phyloP scores from a whole-genome alignment of 163 green algal species.

The Scenedesmus sp. region DNA sequence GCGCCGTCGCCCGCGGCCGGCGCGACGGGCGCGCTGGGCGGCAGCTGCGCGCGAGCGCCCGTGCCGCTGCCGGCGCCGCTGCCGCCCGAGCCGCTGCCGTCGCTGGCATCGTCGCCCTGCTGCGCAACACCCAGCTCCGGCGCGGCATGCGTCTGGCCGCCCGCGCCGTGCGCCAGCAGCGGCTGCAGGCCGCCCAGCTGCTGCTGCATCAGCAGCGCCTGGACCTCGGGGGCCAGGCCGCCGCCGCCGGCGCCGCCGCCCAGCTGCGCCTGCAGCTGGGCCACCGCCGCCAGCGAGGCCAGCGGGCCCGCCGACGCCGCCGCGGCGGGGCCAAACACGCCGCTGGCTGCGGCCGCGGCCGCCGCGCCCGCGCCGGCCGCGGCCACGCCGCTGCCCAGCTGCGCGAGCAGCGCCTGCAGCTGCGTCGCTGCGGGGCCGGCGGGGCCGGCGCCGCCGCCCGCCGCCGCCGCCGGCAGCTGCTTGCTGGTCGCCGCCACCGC shows the following conservation, averaged over 20 bases:
- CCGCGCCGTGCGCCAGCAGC: background rate
- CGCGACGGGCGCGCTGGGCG: background rate
- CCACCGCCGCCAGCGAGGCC: constrained; percentile 11
- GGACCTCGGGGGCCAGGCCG: background rate
- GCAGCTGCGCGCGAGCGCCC: background rate
- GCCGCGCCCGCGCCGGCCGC: too few relatives aligned
- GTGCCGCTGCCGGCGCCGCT: background rate
- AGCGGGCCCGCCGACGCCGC: too few relatives aligned
- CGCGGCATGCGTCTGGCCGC: background rate
- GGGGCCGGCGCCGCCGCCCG: too few relatives aligned
- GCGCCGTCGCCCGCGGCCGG: background rate
- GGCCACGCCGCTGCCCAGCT: too few relatives aligned
- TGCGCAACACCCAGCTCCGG: background rate
- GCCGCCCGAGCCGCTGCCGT: background rate
- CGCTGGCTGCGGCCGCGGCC: too few relatives aligned
- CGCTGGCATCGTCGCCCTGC: constrained; percentile 1
- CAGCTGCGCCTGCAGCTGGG: constrained; percentile 26
- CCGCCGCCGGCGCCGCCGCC: too few relatives aligned
- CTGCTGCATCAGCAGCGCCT: constrained; percentile 26
- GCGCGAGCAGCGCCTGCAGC: too few relatives aligned
- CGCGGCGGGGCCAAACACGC: too few relatives aligned
- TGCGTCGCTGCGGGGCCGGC: too few relatives aligned
- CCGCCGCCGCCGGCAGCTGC: too few relatives aligned
- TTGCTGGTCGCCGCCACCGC: too few relatives aligned
- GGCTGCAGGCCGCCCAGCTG: background rate